These are phyloP conservation scores for Neurospora africana DNA, from an alignment of 495 filamentous ascomycete species.

Conservation along the genomic window DNA sequence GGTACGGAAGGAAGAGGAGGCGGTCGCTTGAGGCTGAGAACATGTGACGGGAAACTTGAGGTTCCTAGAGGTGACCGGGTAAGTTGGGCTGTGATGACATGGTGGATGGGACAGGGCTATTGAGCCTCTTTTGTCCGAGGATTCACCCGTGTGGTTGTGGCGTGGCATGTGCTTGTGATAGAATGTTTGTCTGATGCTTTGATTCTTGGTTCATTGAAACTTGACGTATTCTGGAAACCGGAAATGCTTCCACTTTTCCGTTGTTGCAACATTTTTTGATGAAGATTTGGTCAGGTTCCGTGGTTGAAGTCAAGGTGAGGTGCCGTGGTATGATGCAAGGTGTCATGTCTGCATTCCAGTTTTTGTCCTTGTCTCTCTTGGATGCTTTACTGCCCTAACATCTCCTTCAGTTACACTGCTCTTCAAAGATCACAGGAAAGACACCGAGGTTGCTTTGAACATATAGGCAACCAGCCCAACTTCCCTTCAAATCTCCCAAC, in stretches of 20 bases:
- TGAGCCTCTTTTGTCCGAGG: not conserved
- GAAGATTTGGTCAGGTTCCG: not conserved
- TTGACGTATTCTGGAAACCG: not conserved
- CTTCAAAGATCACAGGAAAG: too few species aligned
- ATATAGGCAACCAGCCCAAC: not conserved
- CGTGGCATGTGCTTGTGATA: not conserved
- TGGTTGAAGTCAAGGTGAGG: not conserved
- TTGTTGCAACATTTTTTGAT: not conserved
- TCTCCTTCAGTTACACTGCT: not conserved
- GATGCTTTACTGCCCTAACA: not conserved
- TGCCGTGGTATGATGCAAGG: not conserved
- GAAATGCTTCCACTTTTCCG: not conserved
- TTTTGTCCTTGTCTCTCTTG: too few species aligned
- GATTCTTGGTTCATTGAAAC: not conserved
- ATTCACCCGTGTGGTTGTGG: not conserved
- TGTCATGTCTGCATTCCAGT: too few species aligned
- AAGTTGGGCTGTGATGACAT: not conserved
- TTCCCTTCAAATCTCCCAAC: not conserved
- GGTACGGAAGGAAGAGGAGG: not conserved
- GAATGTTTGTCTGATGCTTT: not conserved
- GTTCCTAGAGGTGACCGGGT: not conserved
- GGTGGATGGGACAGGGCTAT: not conserved
- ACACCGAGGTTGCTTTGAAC: too few species aligned
- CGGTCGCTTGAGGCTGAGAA: not conserved
- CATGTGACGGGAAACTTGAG: not conserved